Percentiles rank a stretch among this genome's conserved stretches.
phyloP scores from a whole-genome alignment of 1,139 yeast species.

The Magnusiomyces magnusii region DNA sequence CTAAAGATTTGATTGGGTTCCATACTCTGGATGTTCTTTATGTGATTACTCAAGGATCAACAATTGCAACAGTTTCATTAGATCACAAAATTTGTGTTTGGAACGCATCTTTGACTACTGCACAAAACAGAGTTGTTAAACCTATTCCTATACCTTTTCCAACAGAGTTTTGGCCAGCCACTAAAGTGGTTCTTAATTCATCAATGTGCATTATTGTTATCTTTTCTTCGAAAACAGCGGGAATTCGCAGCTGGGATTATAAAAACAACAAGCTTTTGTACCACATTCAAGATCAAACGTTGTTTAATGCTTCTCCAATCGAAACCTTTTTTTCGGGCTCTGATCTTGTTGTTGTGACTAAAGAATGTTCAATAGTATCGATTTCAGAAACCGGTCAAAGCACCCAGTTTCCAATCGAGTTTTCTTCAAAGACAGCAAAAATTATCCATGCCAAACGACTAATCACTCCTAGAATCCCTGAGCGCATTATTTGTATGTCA shows the following conservation, averaged over 20 bases:
- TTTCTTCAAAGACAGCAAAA: constrained; percentile 18
- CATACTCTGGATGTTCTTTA: constrained; percentile 59
- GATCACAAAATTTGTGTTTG: constrained; percentile 66
- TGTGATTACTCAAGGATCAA: constrained; percentile 47
- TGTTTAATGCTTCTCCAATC: constrained; percentile 16
- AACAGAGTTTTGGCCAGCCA: constrained; percentile 59
- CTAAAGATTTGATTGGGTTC: constrained; percentile 49
- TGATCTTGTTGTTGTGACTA: constrained; percentile 22
- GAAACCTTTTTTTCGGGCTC: constrained; percentile 22
- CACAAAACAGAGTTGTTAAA: constrained; percentile 3
- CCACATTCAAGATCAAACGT: constrained; percentile 15
- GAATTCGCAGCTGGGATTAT: constrained; percentile 21
- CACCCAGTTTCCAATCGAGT: constrained; percentile 11
- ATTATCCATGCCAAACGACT: constrained; percentile 49
- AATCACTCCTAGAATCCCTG: constrained; percentile 66
- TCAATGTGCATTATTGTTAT: constrained; percentile 55
- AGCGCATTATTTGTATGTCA: constrained; percentile 55
- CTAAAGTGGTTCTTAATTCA: constrained; percentile 51
- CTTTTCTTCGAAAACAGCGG: constrained; percentile 34
- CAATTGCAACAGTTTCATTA: constrained; percentile 58
- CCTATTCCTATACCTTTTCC: constrained; percentile 41
- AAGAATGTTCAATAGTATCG: constrained; percentile 18
- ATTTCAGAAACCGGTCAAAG: constrained; percentile 20
- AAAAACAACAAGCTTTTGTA: constrained; percentile 14
- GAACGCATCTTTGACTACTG: constrained; percentile 49